Conservation (phyloP, 2,329 filamentous ascomycete species). For the Aaosphaeria pasadenensis region DNA sequence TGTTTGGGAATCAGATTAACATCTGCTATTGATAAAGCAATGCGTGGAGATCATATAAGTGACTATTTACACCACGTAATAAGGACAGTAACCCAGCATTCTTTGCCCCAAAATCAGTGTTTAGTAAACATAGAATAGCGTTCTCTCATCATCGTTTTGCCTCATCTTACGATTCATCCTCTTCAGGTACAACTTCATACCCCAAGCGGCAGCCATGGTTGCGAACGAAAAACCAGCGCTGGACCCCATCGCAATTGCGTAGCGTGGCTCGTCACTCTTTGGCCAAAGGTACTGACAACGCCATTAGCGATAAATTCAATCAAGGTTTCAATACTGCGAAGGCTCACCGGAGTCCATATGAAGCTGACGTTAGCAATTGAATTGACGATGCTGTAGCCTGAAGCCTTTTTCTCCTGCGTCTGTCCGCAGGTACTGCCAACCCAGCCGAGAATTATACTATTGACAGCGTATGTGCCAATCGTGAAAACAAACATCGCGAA, state of each 20-base stretch:
- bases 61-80: too few relatives aligned
- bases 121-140: not conserved
- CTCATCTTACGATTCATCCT: not conserved
- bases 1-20: too few relatives aligned
- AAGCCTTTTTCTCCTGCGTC: constrained; percentile 3
- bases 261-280: constrained; percentile 1
- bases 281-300: constrained; percentile 1
- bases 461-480: constrained; percentile 1
- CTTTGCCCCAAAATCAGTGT: too few relatives aligned
- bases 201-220: not conserved
- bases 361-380: not conserved
- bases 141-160: not conserved
- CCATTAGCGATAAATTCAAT: not conserved
- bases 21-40: too few relatives aligned
- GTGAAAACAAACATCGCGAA: constrained; percentile 1
- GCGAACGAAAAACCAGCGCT: not conserved
- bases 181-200: not conserved
- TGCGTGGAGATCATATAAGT: too few relatives aligned
- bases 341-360: not conserved
- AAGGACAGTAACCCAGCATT: too few relatives aligned
- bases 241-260: not conserved
- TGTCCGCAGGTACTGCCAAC: not conserved
- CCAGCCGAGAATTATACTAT: constrained; percentile 2
- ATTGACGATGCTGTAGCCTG: not conserved
- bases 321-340: too few relatives aligned